These are phyloP conservation scores for Cyclostephanos invisitatus DNA, from an alignment of 108 stramenopile species.

Conservation along the genomic window DNA sequence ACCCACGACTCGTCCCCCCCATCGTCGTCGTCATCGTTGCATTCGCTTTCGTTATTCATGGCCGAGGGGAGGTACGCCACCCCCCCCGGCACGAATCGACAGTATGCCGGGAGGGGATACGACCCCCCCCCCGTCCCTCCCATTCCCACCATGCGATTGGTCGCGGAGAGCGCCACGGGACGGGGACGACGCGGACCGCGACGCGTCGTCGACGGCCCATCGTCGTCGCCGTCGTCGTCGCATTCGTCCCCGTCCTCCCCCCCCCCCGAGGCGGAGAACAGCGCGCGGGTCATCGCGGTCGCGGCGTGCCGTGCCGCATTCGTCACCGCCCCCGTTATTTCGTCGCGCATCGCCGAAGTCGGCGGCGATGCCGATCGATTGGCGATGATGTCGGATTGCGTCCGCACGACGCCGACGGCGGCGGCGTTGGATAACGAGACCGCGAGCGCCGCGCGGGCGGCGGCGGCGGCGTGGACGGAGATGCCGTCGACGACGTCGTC, in stretches of 20 bases:
- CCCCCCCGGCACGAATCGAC: slow-evolving; percentile 78
- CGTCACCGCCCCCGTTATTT: no score
- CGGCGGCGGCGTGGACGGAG: not conserved
- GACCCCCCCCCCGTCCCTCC: slow-evolving; percentile 15
- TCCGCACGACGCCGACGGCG: not conserved
- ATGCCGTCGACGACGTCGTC: not conserved
- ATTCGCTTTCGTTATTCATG: not conserved
- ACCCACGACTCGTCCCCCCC: not conserved
- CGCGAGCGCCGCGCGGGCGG: not conserved
- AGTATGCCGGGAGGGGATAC: slow-evolving; percentile 73
- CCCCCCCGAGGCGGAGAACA: not conserved
- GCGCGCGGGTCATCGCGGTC: not conserved
- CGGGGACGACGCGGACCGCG: not conserved
- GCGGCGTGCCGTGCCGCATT: not conserved
- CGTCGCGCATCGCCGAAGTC: not conserved
- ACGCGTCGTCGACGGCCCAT: not conserved
- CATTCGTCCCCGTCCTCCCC: not conserved
- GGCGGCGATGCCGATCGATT: slow-evolving; percentile 23
- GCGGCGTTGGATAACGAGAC: not conserved
- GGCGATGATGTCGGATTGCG: slow-evolving; percentile 27
- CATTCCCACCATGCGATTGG: no score
- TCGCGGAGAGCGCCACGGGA: not conserved
- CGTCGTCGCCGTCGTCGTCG: not conserved
- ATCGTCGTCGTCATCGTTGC: slow-evolving; percentile 1
- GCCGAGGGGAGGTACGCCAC: slow-evolving; percentile 23